These are phyloP conservation scores for Rubia peregrina DNA, from an alignment of 305 asterid genomes.

Conservation along the genomic window DNA sequence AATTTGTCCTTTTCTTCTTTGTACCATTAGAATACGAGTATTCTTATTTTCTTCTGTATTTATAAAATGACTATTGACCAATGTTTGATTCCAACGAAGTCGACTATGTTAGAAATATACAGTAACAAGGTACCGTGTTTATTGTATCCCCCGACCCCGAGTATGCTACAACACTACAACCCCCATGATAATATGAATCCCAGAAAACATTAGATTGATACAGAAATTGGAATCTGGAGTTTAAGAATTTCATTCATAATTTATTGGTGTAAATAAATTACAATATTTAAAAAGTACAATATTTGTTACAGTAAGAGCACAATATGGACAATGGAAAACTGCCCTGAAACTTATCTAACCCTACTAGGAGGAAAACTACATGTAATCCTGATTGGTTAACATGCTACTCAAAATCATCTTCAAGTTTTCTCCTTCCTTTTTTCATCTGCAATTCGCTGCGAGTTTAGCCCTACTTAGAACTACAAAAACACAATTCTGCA, in stretches of 20 bases:
- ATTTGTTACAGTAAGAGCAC: background rate
- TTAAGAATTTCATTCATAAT: constrained; percentile 1
- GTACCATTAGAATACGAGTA: background rate
- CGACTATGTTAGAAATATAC: too few species aligned
- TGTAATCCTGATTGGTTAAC: background rate
- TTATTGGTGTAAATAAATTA: constrained; percentile 4
- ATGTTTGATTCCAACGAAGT: too few species aligned
- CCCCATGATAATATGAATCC: too few species aligned
- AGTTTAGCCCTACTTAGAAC: background rate
- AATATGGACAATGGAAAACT: background rate
- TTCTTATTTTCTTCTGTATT: background rate
- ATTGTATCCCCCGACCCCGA: too few species aligned
- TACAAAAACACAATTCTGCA: constrained; percentile 7
- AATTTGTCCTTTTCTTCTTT: too few species aligned
- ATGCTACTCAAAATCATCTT: background rate
- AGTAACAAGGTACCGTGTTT: too few species aligned
- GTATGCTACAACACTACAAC: too few species aligned
- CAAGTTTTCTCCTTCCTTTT: background rate
- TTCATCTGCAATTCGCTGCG: background rate
- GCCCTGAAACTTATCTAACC: background rate
- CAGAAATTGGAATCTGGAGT: too few species aligned
- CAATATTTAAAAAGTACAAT: background rate
- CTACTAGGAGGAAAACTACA: background rate
- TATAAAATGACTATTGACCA: background rate
- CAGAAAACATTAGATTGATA: background rate